Percentiles rank a stretch among this genome's conserved stretches.
Conservation (phyloP, 1,284 basidiomycete genomes). For the Cutaneotrichosporon cutaneum region DNA sequence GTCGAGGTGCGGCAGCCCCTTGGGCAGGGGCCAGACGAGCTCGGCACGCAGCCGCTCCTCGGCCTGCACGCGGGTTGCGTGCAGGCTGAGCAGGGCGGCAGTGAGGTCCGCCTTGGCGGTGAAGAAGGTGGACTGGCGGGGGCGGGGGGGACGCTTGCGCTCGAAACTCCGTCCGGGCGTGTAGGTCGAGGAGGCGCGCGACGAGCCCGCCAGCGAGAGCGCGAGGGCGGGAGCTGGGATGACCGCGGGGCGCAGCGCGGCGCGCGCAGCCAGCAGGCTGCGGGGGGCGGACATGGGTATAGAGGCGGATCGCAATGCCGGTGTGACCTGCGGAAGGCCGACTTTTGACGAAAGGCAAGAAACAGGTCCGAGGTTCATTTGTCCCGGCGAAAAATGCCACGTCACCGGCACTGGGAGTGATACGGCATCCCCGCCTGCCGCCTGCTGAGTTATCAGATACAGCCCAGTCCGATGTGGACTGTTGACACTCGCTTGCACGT, state of each 20-base stretch:
- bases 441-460: conserved; percentile 6
- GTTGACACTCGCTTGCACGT: not conserved
- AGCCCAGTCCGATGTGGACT: no score
- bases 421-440: not conserved
- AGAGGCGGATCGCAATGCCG: not conserved
- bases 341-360: conserved; percentile 16
- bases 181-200: conserved; percentile 19
- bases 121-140: conserved; percentile 72
- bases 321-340: conserved; percentile 1
- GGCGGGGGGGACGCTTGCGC: conserved; percentile 38
- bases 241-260: conserved; percentile 12
- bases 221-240: not conserved
- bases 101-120: conserved; percentile 78
- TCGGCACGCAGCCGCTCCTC: conserved; percentile 64
- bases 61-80: conserved; percentile 63
- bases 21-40: conserved; percentile 74
- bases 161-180: not conserved
- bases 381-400: conserved; percentile 6
- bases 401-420: not conserved
- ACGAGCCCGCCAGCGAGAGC: conserved; percentile 7
- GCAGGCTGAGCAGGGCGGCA: conserved; percentile 68
- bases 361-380: conserved; percentile 7
- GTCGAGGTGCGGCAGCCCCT: conserved; percentile 63
- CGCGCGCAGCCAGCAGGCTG: conserved; percentile 6
- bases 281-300: conserved; percentile 8